Conservation (phyloP, 208 protist species). For the Acanthamoeba culbertsoni region DNA sequence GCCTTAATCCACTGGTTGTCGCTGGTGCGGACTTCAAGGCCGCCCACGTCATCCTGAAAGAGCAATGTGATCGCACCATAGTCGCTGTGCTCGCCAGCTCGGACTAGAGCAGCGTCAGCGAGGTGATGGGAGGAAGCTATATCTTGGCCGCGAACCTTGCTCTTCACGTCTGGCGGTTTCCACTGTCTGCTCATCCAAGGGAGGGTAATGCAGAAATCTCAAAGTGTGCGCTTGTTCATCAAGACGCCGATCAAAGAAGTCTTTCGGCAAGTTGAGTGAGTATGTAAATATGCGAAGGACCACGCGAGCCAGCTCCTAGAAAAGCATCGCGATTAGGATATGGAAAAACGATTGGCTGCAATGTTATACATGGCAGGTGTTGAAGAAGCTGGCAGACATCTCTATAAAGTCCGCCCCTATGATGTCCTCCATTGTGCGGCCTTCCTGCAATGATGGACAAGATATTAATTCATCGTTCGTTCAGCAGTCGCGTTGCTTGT, state of each 20-base stretch:
- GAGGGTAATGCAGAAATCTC: slow-evolving; percentile 4
- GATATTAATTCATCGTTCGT: too few relatives aligned
- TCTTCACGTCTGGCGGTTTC: background rate
- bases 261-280: background rate
- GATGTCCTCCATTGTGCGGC: background rate
- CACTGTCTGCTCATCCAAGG: background rate
- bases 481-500: too few relatives aligned
- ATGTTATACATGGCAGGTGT: background rate
- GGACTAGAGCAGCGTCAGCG: background rate
- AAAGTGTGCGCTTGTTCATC: slow-evolving; percentile 5
- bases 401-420: background rate
- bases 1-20: background rate
- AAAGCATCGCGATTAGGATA: background rate
- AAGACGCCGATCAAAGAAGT: background rate
- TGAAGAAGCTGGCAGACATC: background rate
- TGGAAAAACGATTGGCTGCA: background rate
- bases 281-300: background rate
- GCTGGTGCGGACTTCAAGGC: background rate
- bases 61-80: slow-evolving; percentile 12
- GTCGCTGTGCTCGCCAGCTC: slow-evolving; percentile 32
- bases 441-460: background rate
- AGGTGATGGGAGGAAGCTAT: background rate
- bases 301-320: background rate
- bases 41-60: slow-evolving; percentile 43
- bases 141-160: background rate